Conservation (phyloP, 352 stramenopile species). For the Heterotrichella gracilis region DNA sequence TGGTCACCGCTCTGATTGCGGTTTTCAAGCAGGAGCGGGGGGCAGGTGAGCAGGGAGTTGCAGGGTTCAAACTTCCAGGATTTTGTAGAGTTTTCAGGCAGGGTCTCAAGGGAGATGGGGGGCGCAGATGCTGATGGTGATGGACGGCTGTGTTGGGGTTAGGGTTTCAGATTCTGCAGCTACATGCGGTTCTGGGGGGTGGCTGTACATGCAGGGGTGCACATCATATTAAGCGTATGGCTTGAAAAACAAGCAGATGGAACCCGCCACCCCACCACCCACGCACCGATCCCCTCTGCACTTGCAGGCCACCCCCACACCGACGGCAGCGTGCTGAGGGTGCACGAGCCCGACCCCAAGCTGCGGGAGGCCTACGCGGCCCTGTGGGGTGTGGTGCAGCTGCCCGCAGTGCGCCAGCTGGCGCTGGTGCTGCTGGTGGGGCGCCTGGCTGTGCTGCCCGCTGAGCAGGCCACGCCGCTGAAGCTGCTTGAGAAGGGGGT, state of each 20-base stretch:
- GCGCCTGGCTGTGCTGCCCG: constrained; percentile 52
- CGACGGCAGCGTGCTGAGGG: background rate
- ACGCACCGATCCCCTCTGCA: background rate
- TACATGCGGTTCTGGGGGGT: too few relatives aligned
- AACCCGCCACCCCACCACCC: background rate
- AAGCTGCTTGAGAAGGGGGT: constrained; percentile 55
- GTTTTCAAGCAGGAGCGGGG: constrained; percentile 47
- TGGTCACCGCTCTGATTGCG: constrained; percentile 49
- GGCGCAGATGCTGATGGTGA: too few relatives aligned
- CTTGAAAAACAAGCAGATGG: too few relatives aligned
- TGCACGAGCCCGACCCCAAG: background rate
- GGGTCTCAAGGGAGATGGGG: too few relatives aligned
- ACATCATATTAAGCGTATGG: too few relatives aligned
- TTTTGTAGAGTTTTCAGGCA: too few relatives aligned
- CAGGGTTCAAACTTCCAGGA: too few relatives aligned
- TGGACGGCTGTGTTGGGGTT: too few relatives aligned
- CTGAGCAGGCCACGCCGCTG: constrained; percentile 49
- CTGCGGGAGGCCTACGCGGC: constrained; percentile 52
- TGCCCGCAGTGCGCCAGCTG: constrained; percentile 44
- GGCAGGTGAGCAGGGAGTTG: background rate
- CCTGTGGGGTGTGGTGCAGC: constrained; percentile 39
- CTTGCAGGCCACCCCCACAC: background rate
- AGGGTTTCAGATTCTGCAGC: too few relatives aligned
- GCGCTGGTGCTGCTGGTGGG: constrained; percentile 49
- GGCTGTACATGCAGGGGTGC: too few relatives aligned